Evolutionary conservation across 495 filamentous ascomycete genomes (phyloP).

Genomic region (Glonium stellatum): DNA sequence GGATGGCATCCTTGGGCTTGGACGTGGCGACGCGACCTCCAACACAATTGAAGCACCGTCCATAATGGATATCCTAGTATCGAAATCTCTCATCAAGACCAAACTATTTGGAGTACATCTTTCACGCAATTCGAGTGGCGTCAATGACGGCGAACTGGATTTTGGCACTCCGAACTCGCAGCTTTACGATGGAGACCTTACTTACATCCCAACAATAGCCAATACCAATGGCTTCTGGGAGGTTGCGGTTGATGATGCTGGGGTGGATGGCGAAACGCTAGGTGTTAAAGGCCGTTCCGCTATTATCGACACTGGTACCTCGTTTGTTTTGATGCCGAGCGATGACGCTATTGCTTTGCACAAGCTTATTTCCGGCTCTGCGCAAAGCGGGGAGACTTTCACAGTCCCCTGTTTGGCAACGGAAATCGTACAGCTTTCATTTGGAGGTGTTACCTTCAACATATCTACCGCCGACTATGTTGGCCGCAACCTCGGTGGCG

Average conservation of each 20-base stretch:
- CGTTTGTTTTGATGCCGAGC: slow-evolving; percentile 61
- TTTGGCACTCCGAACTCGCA: slow-evolving; percentile 63
- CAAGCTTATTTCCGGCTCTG: slow-evolving; percentile 55
- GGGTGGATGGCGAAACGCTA: slow-evolving; percentile 49
- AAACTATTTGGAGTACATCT: slow-evolving; percentile 66
- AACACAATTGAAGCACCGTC: slow-evolving; percentile 46
- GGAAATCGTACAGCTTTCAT: slow-evolving; percentile 44
- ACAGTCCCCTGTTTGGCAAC: slow-evolving; percentile 64
- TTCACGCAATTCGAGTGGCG: slow-evolving; percentile 53
- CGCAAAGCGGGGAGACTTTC: slow-evolving; percentile 48
- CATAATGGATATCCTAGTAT: slow-evolving; percentile 56
- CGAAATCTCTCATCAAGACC: slow-evolving; percentile 49
- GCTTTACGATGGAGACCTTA: slow-evolving; percentile 59
- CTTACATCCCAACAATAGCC: slow-evolving; percentile 48
- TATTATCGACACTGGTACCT: slow-evolving; percentile 78
- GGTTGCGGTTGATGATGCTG: slow-evolving; percentile 57
- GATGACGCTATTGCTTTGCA: slow-evolving; percentile 60
- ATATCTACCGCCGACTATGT: slow-evolving; percentile 66
- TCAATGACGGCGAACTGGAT: slow-evolving; percentile 66
- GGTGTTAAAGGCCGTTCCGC: slow-evolving; percentile 48
- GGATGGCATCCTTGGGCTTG: slow-evolving; percentile 82
- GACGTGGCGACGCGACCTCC: slow-evolving; percentile 40
- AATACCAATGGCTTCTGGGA: slow-evolving; percentile 50
- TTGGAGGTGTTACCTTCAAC: slow-evolving; percentile 54
- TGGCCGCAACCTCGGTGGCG: slow-evolving; percentile 38